These are phyloP conservation scores for Protostelium mycophagum DNA, from an alignment of 78 protist species.

Conservation along the genomic window DNA sequence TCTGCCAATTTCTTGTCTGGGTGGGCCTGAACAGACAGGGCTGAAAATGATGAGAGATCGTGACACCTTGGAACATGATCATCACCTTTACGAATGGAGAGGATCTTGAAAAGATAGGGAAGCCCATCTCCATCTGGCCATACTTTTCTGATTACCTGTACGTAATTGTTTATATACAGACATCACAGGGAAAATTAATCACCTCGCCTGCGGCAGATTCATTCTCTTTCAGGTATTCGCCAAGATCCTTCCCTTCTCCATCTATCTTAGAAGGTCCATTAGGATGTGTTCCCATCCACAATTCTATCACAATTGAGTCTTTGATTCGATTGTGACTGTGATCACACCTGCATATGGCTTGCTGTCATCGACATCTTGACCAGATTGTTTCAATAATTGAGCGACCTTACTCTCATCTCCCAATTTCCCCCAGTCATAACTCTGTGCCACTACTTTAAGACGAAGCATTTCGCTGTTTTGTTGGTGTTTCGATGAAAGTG, in stretches of 20 bases:
- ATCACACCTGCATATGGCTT: constrained; percentile 79
- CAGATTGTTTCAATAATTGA: constrained; percentile 8
- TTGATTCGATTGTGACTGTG: constrained; percentile 3
- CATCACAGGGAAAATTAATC: background rate
- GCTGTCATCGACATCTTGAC: constrained; percentile 13
- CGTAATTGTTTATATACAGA: background rate
- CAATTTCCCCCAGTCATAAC: constrained; percentile 87
- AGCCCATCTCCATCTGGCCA: constrained; percentile 38
- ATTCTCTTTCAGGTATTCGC: constrained; percentile 9
- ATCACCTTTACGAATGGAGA: constrained; percentile 71
- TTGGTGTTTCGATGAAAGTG: background rate
- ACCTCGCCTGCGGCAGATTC: background rate
- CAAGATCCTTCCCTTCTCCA: background rate
- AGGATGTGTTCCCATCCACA: constrained; percentile 98
- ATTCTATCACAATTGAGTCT: constrained; percentile 59
- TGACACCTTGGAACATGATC: constrained; percentile 12
- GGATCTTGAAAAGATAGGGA: constrained; percentile 93
- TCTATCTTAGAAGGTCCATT: constrained; percentile 71
- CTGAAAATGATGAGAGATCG: constrained; percentile 3
- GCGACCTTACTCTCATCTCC: constrained; percentile 74
- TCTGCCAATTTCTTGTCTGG: constrained; percentile 89
- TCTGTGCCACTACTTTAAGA: constrained; percentile 62
- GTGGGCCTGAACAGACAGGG: constrained; percentile 88
- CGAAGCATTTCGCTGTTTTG: constrained; percentile 17
- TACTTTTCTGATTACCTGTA: constrained; percentile 20